Conservation (phyloP, 192 early-diverging fungal species). For the Gryganskiella cystojenkinii region DNA sequence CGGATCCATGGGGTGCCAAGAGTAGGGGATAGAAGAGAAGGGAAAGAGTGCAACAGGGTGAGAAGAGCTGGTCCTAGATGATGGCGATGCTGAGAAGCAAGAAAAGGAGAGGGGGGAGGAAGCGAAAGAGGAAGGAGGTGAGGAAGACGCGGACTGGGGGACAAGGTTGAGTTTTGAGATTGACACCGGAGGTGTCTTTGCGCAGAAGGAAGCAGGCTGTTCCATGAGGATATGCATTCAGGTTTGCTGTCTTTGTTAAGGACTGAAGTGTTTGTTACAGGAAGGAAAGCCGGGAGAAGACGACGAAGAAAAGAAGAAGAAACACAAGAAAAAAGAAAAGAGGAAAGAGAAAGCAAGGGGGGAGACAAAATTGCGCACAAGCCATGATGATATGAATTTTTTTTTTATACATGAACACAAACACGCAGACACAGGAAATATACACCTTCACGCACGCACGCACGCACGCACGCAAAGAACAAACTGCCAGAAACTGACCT, state of each 20-base stretch:
- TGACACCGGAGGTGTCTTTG: too few species aligned
- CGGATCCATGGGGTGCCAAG: conserved; percentile 13
- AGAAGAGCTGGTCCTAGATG: background rate
- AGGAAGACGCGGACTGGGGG: too few species aligned
- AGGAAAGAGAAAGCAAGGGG: background rate
- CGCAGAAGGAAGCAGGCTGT: too few species aligned
- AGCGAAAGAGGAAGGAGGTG: background rate
- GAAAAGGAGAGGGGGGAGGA: background rate
- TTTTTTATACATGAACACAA: background rate
- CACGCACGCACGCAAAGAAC: background rate
- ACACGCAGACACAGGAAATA: background rate
- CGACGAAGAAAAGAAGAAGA: background rate
- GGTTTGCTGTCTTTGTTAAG: background rate
- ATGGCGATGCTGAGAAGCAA: background rate
- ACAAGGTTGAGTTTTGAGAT: too few species aligned
- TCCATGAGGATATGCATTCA: too few species aligned
- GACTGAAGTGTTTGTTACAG: background rate
- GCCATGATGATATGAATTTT: too few species aligned
- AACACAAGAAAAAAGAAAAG: background rate
- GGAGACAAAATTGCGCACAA: background rate
- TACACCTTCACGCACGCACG: background rate
- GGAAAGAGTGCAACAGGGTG: background rate
- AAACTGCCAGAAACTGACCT: background rate
- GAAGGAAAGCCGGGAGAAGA: background rate
- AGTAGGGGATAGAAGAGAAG: background rate